Evolutionary conservation across 1,139 yeast species (phyloP).

Genomic region (Barnettozyma hawaiiensis): DNA sequence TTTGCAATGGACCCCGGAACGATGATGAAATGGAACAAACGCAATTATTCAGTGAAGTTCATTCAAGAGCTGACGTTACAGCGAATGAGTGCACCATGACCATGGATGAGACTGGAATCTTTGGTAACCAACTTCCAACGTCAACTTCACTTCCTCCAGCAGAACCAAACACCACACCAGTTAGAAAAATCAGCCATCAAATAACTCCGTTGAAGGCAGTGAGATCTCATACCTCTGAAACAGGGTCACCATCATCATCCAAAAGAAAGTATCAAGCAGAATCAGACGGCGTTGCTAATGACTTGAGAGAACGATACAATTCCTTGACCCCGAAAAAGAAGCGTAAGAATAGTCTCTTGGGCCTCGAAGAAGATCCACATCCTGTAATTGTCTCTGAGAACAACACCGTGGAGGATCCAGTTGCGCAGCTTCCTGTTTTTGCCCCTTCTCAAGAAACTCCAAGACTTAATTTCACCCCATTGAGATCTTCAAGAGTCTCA

Average conservation of each 20-base stretch:
- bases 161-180: slow-evolving; percentile 4
- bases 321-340: slow-evolving; percentile 24
- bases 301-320: slow-evolving; percentile 21
- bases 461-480: slow-evolving; percentile 22
- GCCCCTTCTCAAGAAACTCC: slow-evolving; percentile 12
- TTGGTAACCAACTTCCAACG: neutral
- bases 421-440: slow-evolving; percentile 8
- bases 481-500: slow-evolving; percentile 18
- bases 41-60: slow-evolving; percentile 4
- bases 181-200: slow-evolving; percentile 1
- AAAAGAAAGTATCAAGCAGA: slow-evolving; percentile 17
- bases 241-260: slow-evolving; percentile 25
- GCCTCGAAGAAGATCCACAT: neutral
- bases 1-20: slow-evolving; percentile 1
- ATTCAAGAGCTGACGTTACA: neutral
- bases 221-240: slow-evolving; percentile 24
- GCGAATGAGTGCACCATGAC: slow-evolving; percentile 13
- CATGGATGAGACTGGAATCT: slow-evolving; percentile 16
- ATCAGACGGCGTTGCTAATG: slow-evolving; percentile 13
- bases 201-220: slow-evolving; percentile 21
- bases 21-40: slow-evolving; percentile 25
- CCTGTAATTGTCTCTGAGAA: slow-evolving; percentile 4
- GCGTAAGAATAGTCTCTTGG: slow-evolving; percentile 18
- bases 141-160: neutral
- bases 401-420: neutral